Evolutionary conservation across 1,284 basidiomycete genomes (phyloP), one percentile per base, ranked within the genome.

Genomic region (Sporisorium scitamineum): DNA sequence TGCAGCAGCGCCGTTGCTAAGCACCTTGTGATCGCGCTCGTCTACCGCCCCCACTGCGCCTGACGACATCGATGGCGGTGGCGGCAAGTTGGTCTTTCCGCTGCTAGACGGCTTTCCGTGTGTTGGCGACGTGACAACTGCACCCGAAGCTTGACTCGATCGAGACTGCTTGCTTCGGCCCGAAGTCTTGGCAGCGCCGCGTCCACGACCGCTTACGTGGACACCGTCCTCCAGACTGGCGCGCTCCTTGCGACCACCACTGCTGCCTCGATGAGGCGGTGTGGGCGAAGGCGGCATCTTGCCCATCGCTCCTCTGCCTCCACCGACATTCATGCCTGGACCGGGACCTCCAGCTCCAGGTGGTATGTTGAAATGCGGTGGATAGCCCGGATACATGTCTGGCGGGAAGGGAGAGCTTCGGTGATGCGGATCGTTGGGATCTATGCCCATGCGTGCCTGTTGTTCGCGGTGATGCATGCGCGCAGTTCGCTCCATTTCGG

Each of bases 381-480:
- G 74, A 53, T 71, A 70, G 10, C 61, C 59, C 7, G 44, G 53
- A 29, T 73, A 77, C 63, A 77, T 68, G 13, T 77, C 75, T 9
- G 66, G 70, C 8, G 63, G 75, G 48, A 68, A 73, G 3, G 74
- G 69, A 16, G 74, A 76, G 31, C 68, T 61, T 31, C 69, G 58
- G 39, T 71, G 61, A 41, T 69, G 64, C n/a, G 65, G 64, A 39
- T 71, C 73, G 48, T 70, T 62, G 7, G 63, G 63, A 29, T 70
- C 67, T 20, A 70, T 52, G 2, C 72, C 67, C 62, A 69, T 62
- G 27, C 66, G 58, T 32, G 66, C 59, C 20, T 63, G 68, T n/a
- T 78, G 75, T 18, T 74, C 71, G 44, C 61, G 68, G 58, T 71
- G 71, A 37, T 76, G 76, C 61, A 78, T 72, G 27, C 67, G 65